Percentiles rank a stretch among this genome's conserved stretches.
These are phyloP conservation scores for Pseudogymnoascus sp. DNA, from an alignment of 2,329 filamentous ascomycete genomes.

Conservation along the genomic window DNA sequence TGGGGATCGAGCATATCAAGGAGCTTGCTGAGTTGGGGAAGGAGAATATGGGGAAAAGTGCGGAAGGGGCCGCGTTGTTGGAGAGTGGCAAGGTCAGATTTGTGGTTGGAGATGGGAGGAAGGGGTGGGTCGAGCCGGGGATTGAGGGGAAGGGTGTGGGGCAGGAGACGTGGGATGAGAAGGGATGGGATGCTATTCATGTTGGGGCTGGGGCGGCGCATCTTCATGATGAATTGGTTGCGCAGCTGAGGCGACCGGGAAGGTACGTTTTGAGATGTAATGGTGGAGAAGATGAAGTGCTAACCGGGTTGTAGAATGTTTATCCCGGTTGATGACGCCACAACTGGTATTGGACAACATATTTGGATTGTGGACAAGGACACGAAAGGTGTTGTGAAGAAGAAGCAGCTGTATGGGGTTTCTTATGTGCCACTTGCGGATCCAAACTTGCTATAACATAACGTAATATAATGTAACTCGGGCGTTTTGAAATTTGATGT, in stretches of 20 bases:
- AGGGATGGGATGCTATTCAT: conserved; percentile 85
- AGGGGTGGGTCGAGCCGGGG: conserved; percentile 48
- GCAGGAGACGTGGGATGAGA: conserved; percentile 36
- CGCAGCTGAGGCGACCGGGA: conserved; percentile 73
- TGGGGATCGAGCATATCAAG: conserved; percentile 69
- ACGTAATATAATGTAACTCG: neutral
- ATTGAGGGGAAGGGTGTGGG: conserved; percentile 32
- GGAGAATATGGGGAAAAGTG: conserved; percentile 58
- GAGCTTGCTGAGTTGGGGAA: conserved; percentile 56
- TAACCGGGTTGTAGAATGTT: conserved; percentile 49
- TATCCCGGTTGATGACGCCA: conserved; percentile 61
- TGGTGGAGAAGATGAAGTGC: neutral
- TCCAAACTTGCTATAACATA: conserved; percentile 30
- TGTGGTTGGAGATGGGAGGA: conserved; percentile 65
- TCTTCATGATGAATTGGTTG: conserved; percentile 64
- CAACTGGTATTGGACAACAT: conserved; percentile 46
- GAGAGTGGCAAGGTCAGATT: conserved; percentile 61
- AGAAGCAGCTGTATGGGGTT: conserved; percentile 60
- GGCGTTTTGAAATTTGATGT: neutral
- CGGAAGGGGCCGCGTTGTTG: conserved; percentile 52
- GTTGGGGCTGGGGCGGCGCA: conserved; percentile 79
- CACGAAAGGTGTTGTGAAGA: conserved; percentile 51
- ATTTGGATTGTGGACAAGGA: conserved; percentile 73
- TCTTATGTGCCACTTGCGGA: conserved; percentile 73
- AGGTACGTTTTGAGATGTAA: conserved; percentile 34